Conservation (phyloP, 2,329 filamentous ascomycete species). For the Chalaropsis ovoidea region DNA sequence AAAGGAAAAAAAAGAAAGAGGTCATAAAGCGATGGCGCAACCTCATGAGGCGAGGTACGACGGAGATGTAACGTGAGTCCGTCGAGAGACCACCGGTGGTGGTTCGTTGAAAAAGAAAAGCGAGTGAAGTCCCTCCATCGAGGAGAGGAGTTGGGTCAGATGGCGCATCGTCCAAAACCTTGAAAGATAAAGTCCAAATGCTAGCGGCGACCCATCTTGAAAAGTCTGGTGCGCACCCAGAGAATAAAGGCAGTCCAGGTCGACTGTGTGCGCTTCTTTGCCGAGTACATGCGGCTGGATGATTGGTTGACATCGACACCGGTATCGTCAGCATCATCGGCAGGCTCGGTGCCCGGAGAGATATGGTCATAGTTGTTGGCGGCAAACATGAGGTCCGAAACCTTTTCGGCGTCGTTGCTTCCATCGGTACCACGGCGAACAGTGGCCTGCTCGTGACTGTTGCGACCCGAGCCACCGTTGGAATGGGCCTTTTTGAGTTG, state of each 20-base stretch:
- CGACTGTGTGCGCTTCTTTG: slow-evolving; percentile 51
- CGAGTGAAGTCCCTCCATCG: not conserved
- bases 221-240: slow-evolving; percentile 49
- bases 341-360: slow-evolving; percentile 30
- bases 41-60: not conserved
- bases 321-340: slow-evolving; percentile 32
- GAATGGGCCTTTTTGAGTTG: slow-evolving; percentile 36
- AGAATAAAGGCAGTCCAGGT: slow-evolving; percentile 55
- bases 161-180: not conserved
- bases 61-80: slow-evolving; percentile 1
- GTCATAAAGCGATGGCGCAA: slow-evolving; percentile 10
- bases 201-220: slow-evolving; percentile 36
- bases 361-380: slow-evolving; percentile 41
- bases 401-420: slow-evolving; percentile 36
- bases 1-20: slow-evolving; percentile 16
- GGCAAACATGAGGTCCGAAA: slow-evolving; percentile 32
- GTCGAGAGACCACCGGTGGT: not conserved
- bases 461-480: slow-evolving; percentile 29
- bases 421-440: slow-evolving; percentile 28
- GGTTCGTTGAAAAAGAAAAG: not conserved
- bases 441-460: slow-evolving; percentile 21
- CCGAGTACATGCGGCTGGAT: slow-evolving; percentile 37
- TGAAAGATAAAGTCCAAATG: slow-evolving; percentile 12
- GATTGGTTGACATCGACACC: slow-evolving; percentile 36
- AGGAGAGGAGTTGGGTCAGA: not conserved